phyloP scores from a whole-genome alignment of 495 filamentous ascomycete genomes.

The Cryomyces minteri region DNA sequence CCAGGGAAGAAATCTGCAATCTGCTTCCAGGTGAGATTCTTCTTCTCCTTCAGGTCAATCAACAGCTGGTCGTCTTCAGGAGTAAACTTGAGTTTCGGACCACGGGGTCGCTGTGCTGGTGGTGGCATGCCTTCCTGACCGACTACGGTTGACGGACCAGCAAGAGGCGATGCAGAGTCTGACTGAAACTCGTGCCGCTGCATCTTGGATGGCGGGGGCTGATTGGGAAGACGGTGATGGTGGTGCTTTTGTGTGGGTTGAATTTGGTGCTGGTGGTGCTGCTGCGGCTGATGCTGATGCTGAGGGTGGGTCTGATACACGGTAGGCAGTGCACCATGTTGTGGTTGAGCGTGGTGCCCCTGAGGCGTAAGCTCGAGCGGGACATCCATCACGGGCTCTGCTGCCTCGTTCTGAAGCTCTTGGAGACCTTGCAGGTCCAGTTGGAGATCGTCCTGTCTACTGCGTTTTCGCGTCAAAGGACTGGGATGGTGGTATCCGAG shows the following conservation, averaged over 20 bases:
- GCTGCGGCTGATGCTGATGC: constrained; percentile 21
- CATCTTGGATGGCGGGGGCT: constrained; percentile 32
- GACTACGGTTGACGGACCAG: constrained; percentile 49
- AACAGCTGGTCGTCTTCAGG: constrained; percentile 72
- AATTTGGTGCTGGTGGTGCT: constrained; percentile 19
- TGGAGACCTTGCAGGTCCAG: constrained; percentile 6
- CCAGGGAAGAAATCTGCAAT: constrained; percentile 90
- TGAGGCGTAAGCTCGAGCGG: constrained; percentile 17
- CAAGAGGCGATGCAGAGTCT: constrained; percentile 10
- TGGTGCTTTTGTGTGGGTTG: constrained; percentile 36
- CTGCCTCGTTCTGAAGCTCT: background rate
- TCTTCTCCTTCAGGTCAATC: constrained; percentile 80
- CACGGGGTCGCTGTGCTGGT: constrained; percentile 55
- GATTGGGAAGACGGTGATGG: constrained; percentile 53
- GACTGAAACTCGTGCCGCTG: constrained; percentile 18
- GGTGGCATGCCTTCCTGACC: constrained; percentile 68
- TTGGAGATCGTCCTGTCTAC: constrained; percentile 13
- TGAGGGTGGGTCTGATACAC: too few relatives aligned
- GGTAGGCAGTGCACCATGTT: background rate
- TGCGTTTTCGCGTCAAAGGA: constrained; percentile 11
- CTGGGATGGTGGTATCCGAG: too few relatives aligned
- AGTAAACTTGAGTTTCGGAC: constrained; percentile 79
- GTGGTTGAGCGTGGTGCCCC: constrained; percentile 16
- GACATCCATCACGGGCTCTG: background rate
- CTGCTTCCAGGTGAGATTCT: constrained; percentile 87